These are phyloP conservation scores for Cryptosporidium sp. DNA, from an alignment of 169 alveolate species.

Conservation along the genomic window DNA sequence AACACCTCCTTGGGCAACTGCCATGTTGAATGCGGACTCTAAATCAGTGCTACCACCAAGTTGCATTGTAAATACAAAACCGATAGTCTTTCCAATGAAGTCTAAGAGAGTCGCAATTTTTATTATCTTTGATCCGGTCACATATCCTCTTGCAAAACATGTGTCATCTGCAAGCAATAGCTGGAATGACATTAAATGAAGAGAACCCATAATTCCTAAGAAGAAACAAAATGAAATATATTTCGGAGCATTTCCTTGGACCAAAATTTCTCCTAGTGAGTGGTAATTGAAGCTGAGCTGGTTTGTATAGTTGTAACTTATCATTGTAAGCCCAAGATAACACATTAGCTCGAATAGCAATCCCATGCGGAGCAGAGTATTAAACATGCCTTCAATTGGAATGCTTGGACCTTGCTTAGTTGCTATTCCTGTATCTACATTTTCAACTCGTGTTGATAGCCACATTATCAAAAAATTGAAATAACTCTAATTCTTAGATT, in stretches of 20 bases:
- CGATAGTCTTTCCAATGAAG: constrained; percentile 89
- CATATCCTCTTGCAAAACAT: constrained; percentile 94
- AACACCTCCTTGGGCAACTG: constrained; percentile 91
- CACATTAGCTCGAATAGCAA: constrained; percentile 48
- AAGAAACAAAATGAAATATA: constrained; percentile 65
- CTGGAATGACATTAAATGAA: constrained; percentile 89
- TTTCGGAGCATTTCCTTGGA: constrained; percentile 66
- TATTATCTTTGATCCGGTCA: constrained; percentile 92
- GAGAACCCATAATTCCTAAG: constrained; percentile 86
- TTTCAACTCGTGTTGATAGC: constrained; percentile 76
- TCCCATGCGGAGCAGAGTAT: constrained; percentile 58
- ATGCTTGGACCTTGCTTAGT: constrained; percentile 74
- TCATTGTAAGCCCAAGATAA: constrained; percentile 56
- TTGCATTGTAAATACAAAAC: constrained; percentile 89
- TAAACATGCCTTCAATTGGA: constrained; percentile 48
- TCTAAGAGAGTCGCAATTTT: constrained; percentile 92
- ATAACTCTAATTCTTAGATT: constrained; percentile 7
- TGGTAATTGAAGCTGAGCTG: constrained; percentile 53
- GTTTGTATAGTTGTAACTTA: constrained; percentile 57
- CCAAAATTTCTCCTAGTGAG: constrained; percentile 57
- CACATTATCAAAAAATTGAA: constrained; percentile 34
- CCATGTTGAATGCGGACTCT: constrained; percentile 88
- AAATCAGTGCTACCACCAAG: constrained; percentile 88
- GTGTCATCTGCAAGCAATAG: constrained; percentile 92
- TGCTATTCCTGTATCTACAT: constrained; percentile 76